Evolutionary conservation across 164 flowering plant genomes (phyloP), one percentile per base, ranked within the genome.

Genomic region (Liquidambar formosana): DNA sequence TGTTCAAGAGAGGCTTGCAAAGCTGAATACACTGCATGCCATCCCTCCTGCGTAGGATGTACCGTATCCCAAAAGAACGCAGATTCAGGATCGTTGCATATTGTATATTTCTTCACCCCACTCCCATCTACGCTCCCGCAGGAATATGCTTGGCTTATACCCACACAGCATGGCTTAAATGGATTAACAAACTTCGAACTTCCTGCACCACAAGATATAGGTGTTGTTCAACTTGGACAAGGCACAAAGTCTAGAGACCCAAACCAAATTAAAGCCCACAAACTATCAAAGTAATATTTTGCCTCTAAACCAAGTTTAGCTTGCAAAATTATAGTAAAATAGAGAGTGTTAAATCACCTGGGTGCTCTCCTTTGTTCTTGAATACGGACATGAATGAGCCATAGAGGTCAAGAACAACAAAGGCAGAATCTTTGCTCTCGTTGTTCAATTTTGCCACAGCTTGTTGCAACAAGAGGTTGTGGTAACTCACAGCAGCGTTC

Each of bases 41-140:
- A 89, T 5, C 91, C 91, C 8, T 67, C 78, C 64, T 86, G 84
- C 0, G 88, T 81, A 8, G 93, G 93, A 62, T 89, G 93, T 13
- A 71, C 74, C 1, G 19, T 0, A 71, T 88, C 93, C 93, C 93
- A 86, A 47, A 88, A 86, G 79, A 88, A 88, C 0, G 80, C 44
- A 2, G 85, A 67, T 21, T 77, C 54, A 10, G 82, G 88, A 19
- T 85, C 63, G 9, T 78, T 67, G 57, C 93, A 89, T 2, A 85
- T 72, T 12, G 80, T 82, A 46, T 86, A 89, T 78, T 71, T 69
- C 77, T 79, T 83, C 5, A 2, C 65, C 3, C 91, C 89, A 0
- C 67, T 73, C 3, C 57, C 70, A 44, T 81, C 84, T 0, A 82
- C 63, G 21, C 75, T 75, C 19, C 90, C 93, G 43, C 91, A 89